phyloP scores from a whole-genome alignment of 805 yeast genomes.

The Saccharomycopsis fermentans region DNA sequence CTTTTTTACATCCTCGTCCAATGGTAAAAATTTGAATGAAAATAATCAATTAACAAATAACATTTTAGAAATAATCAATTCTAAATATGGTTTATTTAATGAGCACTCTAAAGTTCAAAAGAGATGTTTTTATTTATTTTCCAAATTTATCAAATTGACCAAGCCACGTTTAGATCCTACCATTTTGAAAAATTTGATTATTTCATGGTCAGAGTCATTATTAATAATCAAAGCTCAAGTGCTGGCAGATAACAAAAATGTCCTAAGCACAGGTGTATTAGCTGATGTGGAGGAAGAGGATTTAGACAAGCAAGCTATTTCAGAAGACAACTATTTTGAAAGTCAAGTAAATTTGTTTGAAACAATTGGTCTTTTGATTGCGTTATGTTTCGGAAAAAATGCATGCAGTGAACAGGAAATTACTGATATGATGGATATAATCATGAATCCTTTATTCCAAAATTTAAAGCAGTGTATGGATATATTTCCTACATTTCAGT shows the following conservation, averaged over 20 bases:
- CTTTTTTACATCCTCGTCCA: conserved; percentile 31
- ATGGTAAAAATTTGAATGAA: conserved; percentile 26
- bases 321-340: conserved; percentile 49
- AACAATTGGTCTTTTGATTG: conserved; percentile 68
- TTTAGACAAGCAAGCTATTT: conserved; percentile 47
- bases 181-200: conserved; percentile 46
- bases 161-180: conserved; percentile 49
- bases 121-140: conserved; percentile 86
- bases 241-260: conserved; percentile 18
- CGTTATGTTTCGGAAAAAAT: conserved; percentile 28
- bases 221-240: conserved; percentile 52
- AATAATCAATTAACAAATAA: conserved; percentile 46
- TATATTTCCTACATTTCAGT: conserved; percentile 27
- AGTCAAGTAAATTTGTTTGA: conserved; percentile 79
- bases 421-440: conserved; percentile 40
- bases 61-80: conserved; percentile 67
- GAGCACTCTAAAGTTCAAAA: conserved; percentile 61
- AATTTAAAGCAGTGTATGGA: conserved; percentile 59
- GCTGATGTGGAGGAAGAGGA: conserved; percentile 27
- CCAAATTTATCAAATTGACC: conserved; percentile 69
- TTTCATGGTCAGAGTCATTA: conserved; percentile 48
- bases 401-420: conserved; percentile 1
- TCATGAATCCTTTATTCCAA: conserved; percentile 66
- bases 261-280: conserved; percentile 20
- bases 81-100: conserved; percentile 76